Evolutionary conservation across 345 rosid genomes (phyloP).

Genomic region (Sisymbrium irio): DNA sequence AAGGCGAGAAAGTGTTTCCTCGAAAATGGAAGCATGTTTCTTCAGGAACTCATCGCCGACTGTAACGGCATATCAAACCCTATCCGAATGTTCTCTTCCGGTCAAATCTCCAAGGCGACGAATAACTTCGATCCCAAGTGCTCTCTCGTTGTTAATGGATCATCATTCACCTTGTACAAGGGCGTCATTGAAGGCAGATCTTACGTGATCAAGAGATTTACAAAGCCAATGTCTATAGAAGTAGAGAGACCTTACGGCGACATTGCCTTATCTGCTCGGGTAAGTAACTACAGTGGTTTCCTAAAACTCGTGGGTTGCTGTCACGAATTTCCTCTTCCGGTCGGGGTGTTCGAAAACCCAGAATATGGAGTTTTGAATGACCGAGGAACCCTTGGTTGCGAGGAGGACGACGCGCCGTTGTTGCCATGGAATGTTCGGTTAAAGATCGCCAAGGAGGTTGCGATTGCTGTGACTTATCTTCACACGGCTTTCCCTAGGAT

Average conservation of each 20-base stretch:
- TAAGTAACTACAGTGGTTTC: not conserved
- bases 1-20: not conserved
- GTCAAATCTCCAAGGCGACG: not conserved
- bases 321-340: not conserved
- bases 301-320: not conserved
- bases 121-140: not conserved
- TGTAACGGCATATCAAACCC: not conserved
- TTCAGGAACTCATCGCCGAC: not conserved
- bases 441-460: not conserved
- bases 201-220: not conserved
- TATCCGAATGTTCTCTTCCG: not conserved
- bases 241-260: not conserved
- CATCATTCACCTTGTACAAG: not conserved
- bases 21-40: not conserved
- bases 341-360: not conserved
- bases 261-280: not conserved
- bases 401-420: not conserved
- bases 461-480: not conserved
- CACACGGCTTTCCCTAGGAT: not conserved
- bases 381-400: not conserved
- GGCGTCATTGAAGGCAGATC: not conserved
- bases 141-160: too few relatives aligned
- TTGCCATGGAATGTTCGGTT: not conserved
- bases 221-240: not conserved
- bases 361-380: not conserved